Base-by-base conservation (phyloP, 208 protist genomes). In the Leishmania amazonensis region DNA sequence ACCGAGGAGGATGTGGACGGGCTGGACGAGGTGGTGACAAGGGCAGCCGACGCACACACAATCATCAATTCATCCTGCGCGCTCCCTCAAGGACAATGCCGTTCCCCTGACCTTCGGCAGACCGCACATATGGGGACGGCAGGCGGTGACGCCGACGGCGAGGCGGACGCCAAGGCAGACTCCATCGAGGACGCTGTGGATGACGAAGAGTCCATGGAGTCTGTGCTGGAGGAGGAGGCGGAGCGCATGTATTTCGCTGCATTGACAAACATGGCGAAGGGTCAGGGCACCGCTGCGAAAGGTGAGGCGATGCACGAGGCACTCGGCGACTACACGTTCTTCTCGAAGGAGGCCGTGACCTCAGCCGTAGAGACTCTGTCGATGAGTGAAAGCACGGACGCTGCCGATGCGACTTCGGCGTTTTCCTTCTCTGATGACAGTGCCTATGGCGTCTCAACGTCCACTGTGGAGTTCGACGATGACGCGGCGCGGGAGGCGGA, bases 151-250 rank as follows among this genome's bases (percentile, higher is more conserved):
- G 35, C 17, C 51, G 49, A 60, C 45, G 31, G 13, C 49, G 72
- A 38, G 49, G 47, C 31, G 72, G 49, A 76, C 72, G 68, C 8
- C 42, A 60, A 54, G 72, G 24, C 0, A 13, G 49, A 54, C 49
- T 24, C 28, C 47, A 38, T 31, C 72, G 72, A 60, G 13, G 72
- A 60, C 24, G 72, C 49, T 15, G 45, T 60, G 31, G 65, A 79
- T 15, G 80, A 85, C 4, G 83, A 80, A 4, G 83, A 57, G 31
- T 81, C 83, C 0, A 68, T 85, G 58, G 83, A 85, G 40, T 75
- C 72, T 1, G 74, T 85, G 72, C 53, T 82, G 8, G 79, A 87
- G 40, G 79, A 87, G 68, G 80, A 87, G 71, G 73, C 83, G 71
- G 76, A 83, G 15, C 75, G 75, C 31, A 64, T 84, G 75, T 74